Percentiles rank a stretch among this genome's conserved stretches.
phyloP scores from a whole-genome alignment of 1,284 basidiomycete species.

The Anthracocystis setariae region DNA sequence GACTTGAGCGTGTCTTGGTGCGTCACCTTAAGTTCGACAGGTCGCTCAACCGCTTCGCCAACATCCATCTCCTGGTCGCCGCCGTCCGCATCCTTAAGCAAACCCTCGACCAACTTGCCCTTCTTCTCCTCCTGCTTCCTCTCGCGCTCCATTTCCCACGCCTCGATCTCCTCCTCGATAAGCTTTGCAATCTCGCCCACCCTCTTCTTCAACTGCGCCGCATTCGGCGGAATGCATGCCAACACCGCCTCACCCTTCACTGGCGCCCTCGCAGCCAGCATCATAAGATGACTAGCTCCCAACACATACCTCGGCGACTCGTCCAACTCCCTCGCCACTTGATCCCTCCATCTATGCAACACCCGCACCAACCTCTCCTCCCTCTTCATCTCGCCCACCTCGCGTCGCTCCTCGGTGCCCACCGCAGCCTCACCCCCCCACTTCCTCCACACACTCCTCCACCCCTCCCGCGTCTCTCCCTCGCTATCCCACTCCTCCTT shows the following conservation, averaged over 20 bases:
- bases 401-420: slow-evolving; percentile 39
- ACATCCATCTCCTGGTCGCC: slow-evolving; percentile 23
- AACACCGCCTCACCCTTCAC: slow-evolving; percentile 36
- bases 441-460: slow-evolving; percentile 59
- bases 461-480: slow-evolving; percentile 60
- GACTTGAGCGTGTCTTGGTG: background rate
- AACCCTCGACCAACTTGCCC: slow-evolving; percentile 6
- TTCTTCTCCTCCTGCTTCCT: slow-evolving; percentile 18
- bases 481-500: slow-evolving; percentile 64
- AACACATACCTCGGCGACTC: slow-evolving; percentile 76
- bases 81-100: slow-evolving; percentile 6
- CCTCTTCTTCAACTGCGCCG: slow-evolving; percentile 44
- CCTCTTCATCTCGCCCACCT: slow-evolving; percentile 52
- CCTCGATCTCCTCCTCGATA: slow-evolving; percentile 43
- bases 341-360: slow-evolving; percentile 87
- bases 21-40: background rate
- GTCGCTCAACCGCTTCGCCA: slow-evolving; percentile 21
- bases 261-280: slow-evolving; percentile 58
- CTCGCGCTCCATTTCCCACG: slow-evolving; percentile 36
- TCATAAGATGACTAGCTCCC: slow-evolving; percentile 48
- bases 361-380: slow-evolving; percentile 75
- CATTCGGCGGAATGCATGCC: slow-evolving; percentile 44
- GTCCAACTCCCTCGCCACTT: slow-evolving; percentile 82
- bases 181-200: slow-evolving; percentile 48
- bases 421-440: slow-evolving; percentile 69